Conservation (phyloP, 1,284 basidiomycete species). For the Coriolopsis trogii region DNA sequence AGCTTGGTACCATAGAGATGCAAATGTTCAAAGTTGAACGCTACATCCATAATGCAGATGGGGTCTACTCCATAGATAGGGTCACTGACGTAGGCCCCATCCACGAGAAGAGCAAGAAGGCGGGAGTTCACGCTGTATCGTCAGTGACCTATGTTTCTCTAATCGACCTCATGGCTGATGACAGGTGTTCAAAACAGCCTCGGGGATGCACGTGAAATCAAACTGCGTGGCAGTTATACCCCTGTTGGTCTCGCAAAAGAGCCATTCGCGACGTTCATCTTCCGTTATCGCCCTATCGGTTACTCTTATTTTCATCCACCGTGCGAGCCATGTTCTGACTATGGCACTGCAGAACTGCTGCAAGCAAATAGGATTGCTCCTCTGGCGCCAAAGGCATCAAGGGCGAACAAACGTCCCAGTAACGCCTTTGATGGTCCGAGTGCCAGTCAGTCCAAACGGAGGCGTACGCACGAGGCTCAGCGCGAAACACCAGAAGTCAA, state of each 20-base stretch:
- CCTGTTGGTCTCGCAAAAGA: background rate
- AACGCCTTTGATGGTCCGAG: background rate
- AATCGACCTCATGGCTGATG: background rate
- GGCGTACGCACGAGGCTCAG: background rate
- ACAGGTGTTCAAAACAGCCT: background rate
- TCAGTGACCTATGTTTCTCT: background rate
- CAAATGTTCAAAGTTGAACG: too few species aligned
- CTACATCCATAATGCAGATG: too few species aligned
- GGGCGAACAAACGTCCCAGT: background rate
- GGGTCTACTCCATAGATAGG: too few species aligned
- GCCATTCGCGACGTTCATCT: constrained; percentile 11
- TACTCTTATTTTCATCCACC: background rate
- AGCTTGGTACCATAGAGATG: too few species aligned
- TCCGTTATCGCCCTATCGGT: constrained; percentile 14
- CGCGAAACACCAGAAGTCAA: background rate
- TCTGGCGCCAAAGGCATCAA: background rate
- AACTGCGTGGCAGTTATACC: background rate
- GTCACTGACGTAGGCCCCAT: constrained; percentile 9
- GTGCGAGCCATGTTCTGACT: background rate
- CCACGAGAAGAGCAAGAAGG: constrained; percentile 22
- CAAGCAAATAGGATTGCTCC: constrained; percentile 4
- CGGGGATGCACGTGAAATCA: background rate
- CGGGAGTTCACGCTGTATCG: constrained; percentile 18
- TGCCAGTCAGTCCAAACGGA: background rate
- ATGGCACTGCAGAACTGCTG: background rate